These are phyloP conservation scores for Fistulifera pelliculosa DNA, from an alignment of 108 stramenopile genomes.

Conservation along the genomic window DNA sequence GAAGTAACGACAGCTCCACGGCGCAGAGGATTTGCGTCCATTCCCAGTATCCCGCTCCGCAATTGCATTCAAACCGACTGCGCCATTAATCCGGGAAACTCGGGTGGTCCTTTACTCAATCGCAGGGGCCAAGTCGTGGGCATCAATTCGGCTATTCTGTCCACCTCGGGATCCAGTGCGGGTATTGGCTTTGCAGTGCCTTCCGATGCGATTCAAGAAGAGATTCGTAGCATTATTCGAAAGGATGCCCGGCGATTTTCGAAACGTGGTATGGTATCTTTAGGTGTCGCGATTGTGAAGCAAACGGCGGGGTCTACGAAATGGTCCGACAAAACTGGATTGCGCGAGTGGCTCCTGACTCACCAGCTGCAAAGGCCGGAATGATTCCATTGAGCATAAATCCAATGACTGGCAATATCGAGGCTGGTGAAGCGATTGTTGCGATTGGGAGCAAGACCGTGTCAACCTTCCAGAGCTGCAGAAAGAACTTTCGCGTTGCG, in stretches of 20 bases:
- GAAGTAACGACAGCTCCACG: slow-evolving; percentile 49
- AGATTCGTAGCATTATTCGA: slow-evolving; percentile 28
- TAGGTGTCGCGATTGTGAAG: slow-evolving; percentile 30
- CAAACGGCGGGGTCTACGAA: slow-evolving; percentile 1
- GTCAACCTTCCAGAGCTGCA: slow-evolving; percentile 32
- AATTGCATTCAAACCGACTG: slow-evolving; percentile 87
- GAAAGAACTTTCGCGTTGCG: slow-evolving; percentile 32
- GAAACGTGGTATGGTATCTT: slow-evolving; percentile 15
- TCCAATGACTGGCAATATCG: slow-evolving; percentile 1
- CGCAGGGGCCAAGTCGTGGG: slow-evolving; percentile 75
- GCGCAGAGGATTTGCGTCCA: slow-evolving; percentile 18
- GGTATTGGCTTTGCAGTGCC: slow-evolving; percentile 86
- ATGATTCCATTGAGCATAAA: slow-evolving; percentile 19
- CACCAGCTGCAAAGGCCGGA: slow-evolving; percentile 38
- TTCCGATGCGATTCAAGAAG: slow-evolving; percentile 39
- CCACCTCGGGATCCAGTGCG: slow-evolving; percentile 48
- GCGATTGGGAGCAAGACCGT: slow-evolving; percentile 51
- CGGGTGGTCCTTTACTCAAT: slow-evolving; percentile 86
- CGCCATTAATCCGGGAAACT: slow-evolving; percentile 91
- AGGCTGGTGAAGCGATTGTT: slow-evolving; percentile 53
- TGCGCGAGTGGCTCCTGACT: slow-evolving; percentile 16
- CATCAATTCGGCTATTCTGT: slow-evolving; percentile 86
- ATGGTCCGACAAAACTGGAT: slow-evolving; percentile 18
- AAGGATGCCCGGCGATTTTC: slow-evolving; percentile 16
- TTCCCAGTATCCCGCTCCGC: slow-evolving; percentile 57